phyloP scores from a whole-genome alignment of 2,329 filamentous ascomycete species.

The Helotiales sp. region DNA sequence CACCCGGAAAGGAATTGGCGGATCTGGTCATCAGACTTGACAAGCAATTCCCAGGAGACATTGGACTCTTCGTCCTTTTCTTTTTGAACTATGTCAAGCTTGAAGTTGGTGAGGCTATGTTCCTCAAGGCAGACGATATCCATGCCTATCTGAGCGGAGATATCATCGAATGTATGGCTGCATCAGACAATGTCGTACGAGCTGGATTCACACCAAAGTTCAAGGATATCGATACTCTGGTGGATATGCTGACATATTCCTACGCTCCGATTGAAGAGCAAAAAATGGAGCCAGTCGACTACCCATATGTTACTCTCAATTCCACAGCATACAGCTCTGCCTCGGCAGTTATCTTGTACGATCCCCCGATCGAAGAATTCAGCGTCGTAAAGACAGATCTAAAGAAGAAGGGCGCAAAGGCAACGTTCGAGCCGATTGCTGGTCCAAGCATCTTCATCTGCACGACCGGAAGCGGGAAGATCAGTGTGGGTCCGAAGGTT shows the following conservation, averaged over 20 bases:
- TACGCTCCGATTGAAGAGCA: constrained; percentile 94
- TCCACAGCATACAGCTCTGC: constrained; percentile 78
- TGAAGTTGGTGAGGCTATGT: constrained; percentile 89
- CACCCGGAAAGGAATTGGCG: constrained; percentile 71
- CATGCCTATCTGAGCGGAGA: constrained; percentile 93
- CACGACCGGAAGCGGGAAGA: constrained; percentile 80
- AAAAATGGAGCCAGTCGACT: constrained; percentile 86
- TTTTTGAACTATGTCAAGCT: constrained; percentile 96
- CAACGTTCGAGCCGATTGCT: constrained; percentile 83
- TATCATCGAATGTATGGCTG: constrained; percentile 99
- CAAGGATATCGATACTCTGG: constrained; percentile 90
- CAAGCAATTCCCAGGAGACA: constrained; percentile 83
- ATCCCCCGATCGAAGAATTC: constrained; percentile 97
- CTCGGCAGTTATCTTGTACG: constrained; percentile 77
- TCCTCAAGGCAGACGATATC: constrained; percentile 94
- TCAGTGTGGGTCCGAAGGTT: constrained; percentile 82
- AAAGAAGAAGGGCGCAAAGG: constrained; percentile 74
- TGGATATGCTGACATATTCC: constrained; percentile 90
- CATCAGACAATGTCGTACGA: constrained; percentile 97
- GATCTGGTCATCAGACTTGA: constrained; percentile 80
- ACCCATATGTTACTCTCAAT: constrained; percentile 85
- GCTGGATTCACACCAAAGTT: constrained; percentile 98
- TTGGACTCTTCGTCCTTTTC: constrained; percentile 94
- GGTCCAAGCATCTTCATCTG: constrained; percentile 94
- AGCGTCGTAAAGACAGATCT: constrained; percentile 83